Conservation (phyloP, 148 eudicot species). For the Camellia japonica region DNA sequence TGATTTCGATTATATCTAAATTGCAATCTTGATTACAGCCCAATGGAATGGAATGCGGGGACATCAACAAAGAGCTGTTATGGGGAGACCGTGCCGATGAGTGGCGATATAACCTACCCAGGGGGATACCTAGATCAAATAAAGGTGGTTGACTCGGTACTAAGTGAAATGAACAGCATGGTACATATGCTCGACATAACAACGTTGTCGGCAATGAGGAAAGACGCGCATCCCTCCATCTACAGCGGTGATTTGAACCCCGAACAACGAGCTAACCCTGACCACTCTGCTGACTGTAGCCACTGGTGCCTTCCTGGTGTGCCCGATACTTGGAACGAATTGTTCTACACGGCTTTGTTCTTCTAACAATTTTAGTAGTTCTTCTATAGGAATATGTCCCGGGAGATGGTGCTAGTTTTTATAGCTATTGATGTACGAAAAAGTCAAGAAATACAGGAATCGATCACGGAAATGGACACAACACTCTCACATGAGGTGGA, state of each 20-base stretch:
- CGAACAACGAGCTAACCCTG: conserved; percentile 64
- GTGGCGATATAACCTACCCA: conserved; percentile 38
- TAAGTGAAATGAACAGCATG: conserved; percentile 57
- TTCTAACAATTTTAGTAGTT: conserved; percentile 15
- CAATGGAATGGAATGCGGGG: conserved; percentile 25
- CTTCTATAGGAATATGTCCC: no score
- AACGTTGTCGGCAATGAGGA: conserved; percentile 72
- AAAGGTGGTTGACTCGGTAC: conserved; percentile 49
- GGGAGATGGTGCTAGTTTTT: no score
- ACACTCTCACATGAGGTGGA: no score
- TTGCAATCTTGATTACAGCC: conserved; percentile 38
- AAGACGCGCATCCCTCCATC: conserved; percentile 92
- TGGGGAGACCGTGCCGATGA: conserved; percentile 66
- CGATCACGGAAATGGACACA: no score
- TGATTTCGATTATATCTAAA: no score
- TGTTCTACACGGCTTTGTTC: conserved; percentile 62
- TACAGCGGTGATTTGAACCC: conserved; percentile 74
- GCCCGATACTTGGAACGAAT: conserved; percentile 99
- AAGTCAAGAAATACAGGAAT: no score
- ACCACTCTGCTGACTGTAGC: conserved; percentile 73
- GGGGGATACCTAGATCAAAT: conserved; percentile 47
- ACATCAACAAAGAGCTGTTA: conserved; percentile 55
- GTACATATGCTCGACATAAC: conserved; percentile 75
- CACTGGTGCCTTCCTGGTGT: conserved; percentile 96
- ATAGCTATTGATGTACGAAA: no score